phyloP scores from a whole-genome alignment of 805 yeast species.

The Tanozyma kutaoensis region DNA sequence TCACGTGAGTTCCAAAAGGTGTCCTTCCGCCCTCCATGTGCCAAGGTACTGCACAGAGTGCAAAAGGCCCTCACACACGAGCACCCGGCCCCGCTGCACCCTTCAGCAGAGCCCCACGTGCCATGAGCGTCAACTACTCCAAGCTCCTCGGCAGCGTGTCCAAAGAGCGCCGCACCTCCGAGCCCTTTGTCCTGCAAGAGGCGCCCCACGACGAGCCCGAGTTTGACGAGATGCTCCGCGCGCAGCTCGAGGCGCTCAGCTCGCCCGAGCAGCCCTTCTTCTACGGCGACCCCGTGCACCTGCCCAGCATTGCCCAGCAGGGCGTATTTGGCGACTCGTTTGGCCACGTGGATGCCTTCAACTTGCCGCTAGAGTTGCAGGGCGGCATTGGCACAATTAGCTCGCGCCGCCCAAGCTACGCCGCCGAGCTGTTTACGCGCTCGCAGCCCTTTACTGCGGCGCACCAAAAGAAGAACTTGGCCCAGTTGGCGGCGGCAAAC shows the following conservation, averaged over 20 bases:
- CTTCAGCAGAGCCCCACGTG: too few relatives aligned
- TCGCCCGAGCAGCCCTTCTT: neutral
- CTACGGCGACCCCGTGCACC: neutral
- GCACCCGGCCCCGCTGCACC: too few relatives aligned
- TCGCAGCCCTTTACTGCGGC: conserved; percentile 1
- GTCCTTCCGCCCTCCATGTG: too few relatives aligned
- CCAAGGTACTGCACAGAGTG: too few relatives aligned
- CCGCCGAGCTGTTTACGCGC: conserved; percentile 42
- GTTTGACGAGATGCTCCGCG: neutral
- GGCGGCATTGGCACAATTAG: conserved; percentile 52
- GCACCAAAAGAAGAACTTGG: conserved; percentile 6
- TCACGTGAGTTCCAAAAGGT: too few relatives aligned
- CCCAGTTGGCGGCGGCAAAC: conserved; percentile 17
- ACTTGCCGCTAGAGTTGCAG: conserved; percentile 45
- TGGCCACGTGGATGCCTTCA: conserved; percentile 18
- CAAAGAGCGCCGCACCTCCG: neutral
- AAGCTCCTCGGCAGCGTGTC: conserved; percentile 11
- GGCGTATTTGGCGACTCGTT: neutral
- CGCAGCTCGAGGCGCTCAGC: neutral
- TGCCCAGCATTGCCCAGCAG: neutral
- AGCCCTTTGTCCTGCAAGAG: neutral
- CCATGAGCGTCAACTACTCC: conserved; percentile 21
- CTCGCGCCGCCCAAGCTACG: conserved; percentile 62
- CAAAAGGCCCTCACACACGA: too few relatives aligned
- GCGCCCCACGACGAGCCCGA: neutral